Evolutionary conservation across 345 rosid species (phyloP), one percentile per base, ranked within the genome.

Genomic region (Murraya paniculata): DNA sequence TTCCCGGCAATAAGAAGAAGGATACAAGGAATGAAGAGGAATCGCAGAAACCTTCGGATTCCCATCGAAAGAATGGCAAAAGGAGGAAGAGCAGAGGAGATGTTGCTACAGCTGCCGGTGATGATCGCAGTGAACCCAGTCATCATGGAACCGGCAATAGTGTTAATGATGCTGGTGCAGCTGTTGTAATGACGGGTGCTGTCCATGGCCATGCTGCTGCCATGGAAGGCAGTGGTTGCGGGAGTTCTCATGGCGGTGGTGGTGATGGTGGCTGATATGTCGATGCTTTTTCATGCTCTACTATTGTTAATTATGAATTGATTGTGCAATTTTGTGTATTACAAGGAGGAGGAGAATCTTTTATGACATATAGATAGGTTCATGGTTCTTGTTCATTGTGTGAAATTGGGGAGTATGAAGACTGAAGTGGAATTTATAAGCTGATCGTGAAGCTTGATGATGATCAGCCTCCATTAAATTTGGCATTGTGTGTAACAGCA

Each of bases 171-270:
- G 75, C 82, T 3, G 81, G 78, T 18, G 67, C 75, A 71, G 84
- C 72, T 62, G 77, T 56, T 27, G 71, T 69, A 1, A 70, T 59
- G 9, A 30, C 25, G 53, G 31, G 70, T 21, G 72, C 78, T 28
- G 78, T 65, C 30, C 74, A 74, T 62, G 36, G 66, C 19, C 71
- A 77, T 56, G 24, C 50, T 25, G 67, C 87, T 21, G 78, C 77
- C 31, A 7, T 68, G 53, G 87, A 82, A 25, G 82, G 82, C 18
- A 64, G 82, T 48, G 81, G 64, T 41, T 59, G 59, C 1, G 84
- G 64, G 28, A 72, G 86, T 39, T 39, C 73, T 41, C 79, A 71
- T 5, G 84, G 82, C 0, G 84, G 64, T 0, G 82, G 72, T 0
- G 83, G 57, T 3, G 75, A 45, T 33, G 74, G 58, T 24, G 33